Evolutionary conservation across 2,329 filamentous ascomycete species (phyloP).

Genomic region (Phoma sp.): DNA sequence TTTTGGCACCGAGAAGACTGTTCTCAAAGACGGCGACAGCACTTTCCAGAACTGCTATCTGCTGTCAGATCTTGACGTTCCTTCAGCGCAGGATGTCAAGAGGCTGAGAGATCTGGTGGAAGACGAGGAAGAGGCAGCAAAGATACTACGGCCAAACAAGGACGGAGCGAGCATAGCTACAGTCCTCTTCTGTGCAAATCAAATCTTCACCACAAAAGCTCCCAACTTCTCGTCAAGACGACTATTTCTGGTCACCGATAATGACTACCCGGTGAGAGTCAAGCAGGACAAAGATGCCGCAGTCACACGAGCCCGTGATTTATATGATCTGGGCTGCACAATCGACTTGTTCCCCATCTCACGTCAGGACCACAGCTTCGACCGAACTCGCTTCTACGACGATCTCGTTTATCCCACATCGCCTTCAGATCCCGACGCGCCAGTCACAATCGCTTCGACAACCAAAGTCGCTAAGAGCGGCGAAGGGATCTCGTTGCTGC

Average conservation of each 20-base stretch:
- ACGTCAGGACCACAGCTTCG: constrained; percentile 72
- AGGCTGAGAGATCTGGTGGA: constrained; percentile 76
- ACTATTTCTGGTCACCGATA: constrained; percentile 95
- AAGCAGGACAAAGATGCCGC: constrained; percentile 77
- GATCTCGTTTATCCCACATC: constrained; percentile 88
- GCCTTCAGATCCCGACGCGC: constrained; percentile 69
- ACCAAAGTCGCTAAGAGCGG: constrained; percentile 70
- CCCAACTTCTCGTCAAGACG: constrained; percentile 91
- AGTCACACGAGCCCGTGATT: constrained; percentile 86
- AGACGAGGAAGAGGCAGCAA: constrained; percentile 72
- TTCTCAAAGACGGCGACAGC: constrained; percentile 54
- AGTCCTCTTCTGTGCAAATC: constrained; percentile 91
- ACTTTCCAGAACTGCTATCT: constrained; percentile 91
- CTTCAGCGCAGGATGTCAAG: constrained; percentile 86
- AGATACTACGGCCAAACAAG: constrained; percentile 71
- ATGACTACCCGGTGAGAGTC: constrained; percentile 78
- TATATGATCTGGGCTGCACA: constrained; percentile 89
- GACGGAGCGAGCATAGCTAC: constrained; percentile 82
- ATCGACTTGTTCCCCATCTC: constrained; percentile 95
- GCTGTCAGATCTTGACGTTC: constrained; percentile 84
- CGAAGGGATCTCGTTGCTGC: constrained; percentile 79
- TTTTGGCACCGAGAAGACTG: constrained; percentile 84
- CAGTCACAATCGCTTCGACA: constrained; percentile 58
- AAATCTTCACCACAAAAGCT: constrained; percentile 93
- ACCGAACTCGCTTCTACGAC: constrained; percentile 88